Conservation (phyloP, 345 rosid species). For the Erodium maritimum region DNA sequence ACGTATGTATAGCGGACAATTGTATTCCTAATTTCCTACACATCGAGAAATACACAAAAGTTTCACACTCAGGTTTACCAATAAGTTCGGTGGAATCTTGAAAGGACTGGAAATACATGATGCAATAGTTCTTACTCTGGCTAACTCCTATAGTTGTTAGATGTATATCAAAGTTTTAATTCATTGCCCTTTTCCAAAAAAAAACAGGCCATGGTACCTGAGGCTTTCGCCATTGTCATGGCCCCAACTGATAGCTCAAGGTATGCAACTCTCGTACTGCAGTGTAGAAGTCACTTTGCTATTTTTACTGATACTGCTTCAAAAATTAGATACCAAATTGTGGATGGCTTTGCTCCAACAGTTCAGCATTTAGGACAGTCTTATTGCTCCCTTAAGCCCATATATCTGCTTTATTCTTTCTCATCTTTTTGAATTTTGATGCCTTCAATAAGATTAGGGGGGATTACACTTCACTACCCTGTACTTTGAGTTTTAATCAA, state of each 20-base stretch:
- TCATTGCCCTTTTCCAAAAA: background rate
- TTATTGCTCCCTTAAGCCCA: too few species aligned
- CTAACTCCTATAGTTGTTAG: background rate
- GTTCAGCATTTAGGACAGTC: background rate
- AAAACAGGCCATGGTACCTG: conserved; percentile 69
- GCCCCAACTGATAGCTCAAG: conserved; percentile 83
- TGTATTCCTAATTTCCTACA: too few species aligned
- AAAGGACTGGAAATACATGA: background rate
- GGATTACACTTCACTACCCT: too few species aligned
- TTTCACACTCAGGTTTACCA: too few species aligned
- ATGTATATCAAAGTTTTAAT: background rate
- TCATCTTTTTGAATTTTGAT: too few species aligned
- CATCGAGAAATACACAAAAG: too few species aligned
- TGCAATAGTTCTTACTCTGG: background rate
- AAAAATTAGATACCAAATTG: background rate
- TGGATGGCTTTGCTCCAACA: background rate
- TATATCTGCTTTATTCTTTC: too few species aligned
- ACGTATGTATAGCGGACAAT: too few species aligned
- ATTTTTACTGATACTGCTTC: background rate
- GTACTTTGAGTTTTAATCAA: too few species aligned
- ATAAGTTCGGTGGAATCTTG: too few species aligned
- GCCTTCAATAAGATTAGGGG: too few species aligned
- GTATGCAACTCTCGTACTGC: conserved; percentile 18
- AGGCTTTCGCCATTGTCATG: conserved; percentile 83
- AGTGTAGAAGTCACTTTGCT: too few species aligned